Conservation (phyloP, 2,329 filamentous ascomycete genomes). For the Lachnellula arida region DNA sequence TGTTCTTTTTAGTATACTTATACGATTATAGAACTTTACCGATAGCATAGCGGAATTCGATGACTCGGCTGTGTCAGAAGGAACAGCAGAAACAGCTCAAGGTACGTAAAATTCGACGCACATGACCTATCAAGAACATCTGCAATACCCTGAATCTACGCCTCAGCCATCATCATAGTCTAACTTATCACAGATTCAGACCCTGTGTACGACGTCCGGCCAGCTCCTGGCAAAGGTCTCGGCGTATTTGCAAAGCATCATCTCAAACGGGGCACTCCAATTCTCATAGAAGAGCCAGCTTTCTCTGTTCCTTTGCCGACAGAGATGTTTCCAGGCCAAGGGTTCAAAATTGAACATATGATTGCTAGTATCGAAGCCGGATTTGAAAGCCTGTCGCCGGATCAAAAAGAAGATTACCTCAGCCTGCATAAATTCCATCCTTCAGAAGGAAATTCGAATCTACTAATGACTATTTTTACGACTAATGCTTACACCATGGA, state of each 20-base stretch:
- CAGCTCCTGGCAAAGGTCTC: conserved; percentile 36
- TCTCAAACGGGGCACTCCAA: conserved; percentile 35
- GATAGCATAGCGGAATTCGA: neutral
- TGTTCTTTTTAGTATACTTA: neutral
- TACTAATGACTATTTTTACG: conserved; percentile 21
- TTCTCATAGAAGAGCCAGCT: conserved; percentile 37
- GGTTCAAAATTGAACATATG: conserved; percentile 34
- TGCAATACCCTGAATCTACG: no score
- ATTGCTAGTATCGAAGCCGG: conserved; percentile 28
- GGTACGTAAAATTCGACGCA: neutral
- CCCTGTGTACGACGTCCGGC: conserved; percentile 24
- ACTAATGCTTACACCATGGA: conserved; percentile 20
- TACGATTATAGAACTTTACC: neutral
- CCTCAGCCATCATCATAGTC: neutral
- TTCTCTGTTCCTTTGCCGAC: conserved; percentile 29
- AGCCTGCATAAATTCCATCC: conserved; percentile 16
- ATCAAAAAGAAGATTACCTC: conserved; percentile 12
- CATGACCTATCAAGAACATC: neutral
- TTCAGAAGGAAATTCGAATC: conserved; percentile 24
- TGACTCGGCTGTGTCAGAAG: neutral
- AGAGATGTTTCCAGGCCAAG: conserved; percentile 24
- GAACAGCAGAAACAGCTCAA: neutral
- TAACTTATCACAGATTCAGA: neutral
- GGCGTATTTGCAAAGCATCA: conserved; percentile 36
- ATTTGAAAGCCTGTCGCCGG: conserved; percentile 5